Evolutionary conservation across 768 basidiomycete species (phyloP).

Genomic region (Boletellus ananiceps): DNA sequence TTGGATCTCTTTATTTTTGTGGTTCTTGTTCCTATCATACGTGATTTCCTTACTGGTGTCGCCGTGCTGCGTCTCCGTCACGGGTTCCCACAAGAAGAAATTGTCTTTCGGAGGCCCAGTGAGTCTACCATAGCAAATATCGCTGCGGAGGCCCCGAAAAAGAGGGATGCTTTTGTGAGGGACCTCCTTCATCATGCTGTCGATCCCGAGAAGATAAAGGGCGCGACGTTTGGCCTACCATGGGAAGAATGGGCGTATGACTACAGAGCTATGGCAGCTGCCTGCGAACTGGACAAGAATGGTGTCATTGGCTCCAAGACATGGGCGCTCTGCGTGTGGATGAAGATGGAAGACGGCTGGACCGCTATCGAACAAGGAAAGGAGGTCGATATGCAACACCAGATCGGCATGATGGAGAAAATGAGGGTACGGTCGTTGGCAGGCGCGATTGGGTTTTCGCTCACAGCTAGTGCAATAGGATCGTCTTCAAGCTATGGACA

Average conservation of each 20-base stretch:
- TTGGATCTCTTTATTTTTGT: constrained; percentile 27
- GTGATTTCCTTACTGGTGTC: constrained; percentile 17
- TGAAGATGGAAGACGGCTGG: constrained; percentile 28
- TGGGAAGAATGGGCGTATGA: constrained; percentile 34
- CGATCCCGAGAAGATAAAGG: constrained; percentile 28
- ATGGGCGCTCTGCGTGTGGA: constrained; percentile 33
- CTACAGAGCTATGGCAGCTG: constrained; percentile 27
- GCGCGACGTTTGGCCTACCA: constrained; percentile 22
- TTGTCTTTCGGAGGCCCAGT: constrained; percentile 30
- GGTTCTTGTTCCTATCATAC: constrained; percentile 23
- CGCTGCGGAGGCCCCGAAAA: constrained; percentile 21
- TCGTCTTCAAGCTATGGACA: constrained; percentile 29
- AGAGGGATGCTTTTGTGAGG: constrained; percentile 24
- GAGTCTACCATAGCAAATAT: constrained; percentile 24
- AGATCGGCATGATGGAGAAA: constrained; percentile 28
- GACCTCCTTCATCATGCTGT: constrained; percentile 26
- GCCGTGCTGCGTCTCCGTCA: constrained; percentile 22
- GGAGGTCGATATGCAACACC: constrained; percentile 16
- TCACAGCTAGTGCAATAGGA: constrained; percentile 13
- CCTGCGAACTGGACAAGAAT: constrained; percentile 18
- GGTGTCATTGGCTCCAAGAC: constrained; percentile 18
- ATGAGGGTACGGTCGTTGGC: constrained; percentile 19
- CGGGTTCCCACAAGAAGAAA: constrained; percentile 27
- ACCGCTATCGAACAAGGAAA: constrained; percentile 26
- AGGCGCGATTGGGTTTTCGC: neutral